Conservation (phyloP, 768 basidiomycete genomes). For the Saitozyma sp. region DNA sequence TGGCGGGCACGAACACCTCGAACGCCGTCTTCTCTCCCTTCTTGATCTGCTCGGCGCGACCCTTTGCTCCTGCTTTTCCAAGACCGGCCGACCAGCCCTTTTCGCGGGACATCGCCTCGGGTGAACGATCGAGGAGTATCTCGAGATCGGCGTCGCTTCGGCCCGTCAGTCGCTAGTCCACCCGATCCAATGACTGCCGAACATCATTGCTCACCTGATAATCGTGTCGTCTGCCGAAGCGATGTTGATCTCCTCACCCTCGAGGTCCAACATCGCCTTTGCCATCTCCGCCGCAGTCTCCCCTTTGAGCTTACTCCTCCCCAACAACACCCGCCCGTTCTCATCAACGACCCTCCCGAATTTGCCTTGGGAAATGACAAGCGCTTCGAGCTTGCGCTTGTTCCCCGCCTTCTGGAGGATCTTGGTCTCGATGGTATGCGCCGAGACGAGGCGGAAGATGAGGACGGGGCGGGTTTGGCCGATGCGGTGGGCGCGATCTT, state of each 20-base stretch:
- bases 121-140: conserved; percentile 70
- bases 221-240: conserved; percentile 73
- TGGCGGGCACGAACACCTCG: conserved; percentile 47
- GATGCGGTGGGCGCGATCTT: conserved; percentile 92
- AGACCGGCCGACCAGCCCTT: conserved; percentile 50
- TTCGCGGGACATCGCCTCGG: conserved; percentile 47
- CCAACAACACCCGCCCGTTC: conserved; percentile 55
- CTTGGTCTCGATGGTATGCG: conserved; percentile 81
- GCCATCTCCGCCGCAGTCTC: conserved; percentile 80
- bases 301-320: conserved; percentile 19
- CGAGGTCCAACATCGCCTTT: conserved; percentile 69
- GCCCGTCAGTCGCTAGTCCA: conserved; percentile 1
- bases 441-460: conserved; percentile 78
- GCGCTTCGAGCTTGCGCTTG: conserved; percentile 79
- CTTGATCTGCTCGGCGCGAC: conserved; percentile 32
- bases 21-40: conserved; percentile 49
- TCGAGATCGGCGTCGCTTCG: conserved; percentile 74
- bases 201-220: conserved; percentile 54
- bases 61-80: conserved; percentile 26
- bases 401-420: conserved; percentile 73
- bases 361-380: conserved; percentile 93
- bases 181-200: background rate
- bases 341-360: conserved; percentile 70
- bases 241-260: conserved; percentile 86
- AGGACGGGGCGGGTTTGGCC: conserved; percentile 89